Percentiles rank a stretch among this genome's conserved stretches.
These are phyloP conservation scores for Priceomyces fermenticarens DNA, from an alignment of 805 yeast genomes.

Conservation along the genomic window DNA sequence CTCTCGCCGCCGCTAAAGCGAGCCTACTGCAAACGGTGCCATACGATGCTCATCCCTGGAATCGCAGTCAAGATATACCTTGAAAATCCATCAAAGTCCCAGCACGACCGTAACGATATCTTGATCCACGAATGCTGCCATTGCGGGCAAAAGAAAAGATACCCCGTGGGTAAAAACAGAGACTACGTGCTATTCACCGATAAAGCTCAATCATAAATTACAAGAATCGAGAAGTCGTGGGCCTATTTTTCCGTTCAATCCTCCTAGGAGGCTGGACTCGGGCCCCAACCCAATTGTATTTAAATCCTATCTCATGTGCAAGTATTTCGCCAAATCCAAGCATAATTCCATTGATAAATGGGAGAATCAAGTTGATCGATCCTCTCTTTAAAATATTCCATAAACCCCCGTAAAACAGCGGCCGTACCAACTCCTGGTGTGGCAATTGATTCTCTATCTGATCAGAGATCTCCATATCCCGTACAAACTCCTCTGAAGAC, in stretches of 20 bases:
- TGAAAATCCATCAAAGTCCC: slow-evolving; percentile 37
- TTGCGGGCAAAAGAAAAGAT: slow-evolving; percentile 56
- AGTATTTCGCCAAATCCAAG: slow-evolving; percentile 92
- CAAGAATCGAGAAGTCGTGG: slow-evolving; percentile 15
- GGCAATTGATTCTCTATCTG: background rate
- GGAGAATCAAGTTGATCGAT: slow-evolving; percentile 74
- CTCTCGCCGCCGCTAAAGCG: slow-evolving; percentile 66
- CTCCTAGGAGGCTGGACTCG: slow-evolving; percentile 46
- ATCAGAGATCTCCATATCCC: slow-evolving; percentile 20
- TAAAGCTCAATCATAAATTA: slow-evolving; percentile 12
- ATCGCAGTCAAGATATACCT: slow-evolving; percentile 35
- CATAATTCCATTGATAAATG: slow-evolving; percentile 92
- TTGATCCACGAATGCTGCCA: slow-evolving; percentile 45
- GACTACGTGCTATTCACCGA: slow-evolving; percentile 49
- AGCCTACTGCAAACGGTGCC: slow-evolving; percentile 66
- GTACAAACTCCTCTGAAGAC: slow-evolving; percentile 30
- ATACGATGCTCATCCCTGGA: slow-evolving; percentile 50
- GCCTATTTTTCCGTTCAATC: slow-evolving; percentile 18
- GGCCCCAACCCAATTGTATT: slow-evolving; percentile 73
- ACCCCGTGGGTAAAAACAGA: slow-evolving; percentile 58
- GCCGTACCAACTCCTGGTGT: background rate
- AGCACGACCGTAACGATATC: slow-evolving; percentile 39
- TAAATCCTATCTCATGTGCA: slow-evolving; percentile 89
- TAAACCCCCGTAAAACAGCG: slow-evolving; percentile 16
- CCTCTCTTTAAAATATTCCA: slow-evolving; percentile 46